Base-by-base conservation (phyloP, 768 basidiomycete species). In the Polyporus arcularius region DNA sequence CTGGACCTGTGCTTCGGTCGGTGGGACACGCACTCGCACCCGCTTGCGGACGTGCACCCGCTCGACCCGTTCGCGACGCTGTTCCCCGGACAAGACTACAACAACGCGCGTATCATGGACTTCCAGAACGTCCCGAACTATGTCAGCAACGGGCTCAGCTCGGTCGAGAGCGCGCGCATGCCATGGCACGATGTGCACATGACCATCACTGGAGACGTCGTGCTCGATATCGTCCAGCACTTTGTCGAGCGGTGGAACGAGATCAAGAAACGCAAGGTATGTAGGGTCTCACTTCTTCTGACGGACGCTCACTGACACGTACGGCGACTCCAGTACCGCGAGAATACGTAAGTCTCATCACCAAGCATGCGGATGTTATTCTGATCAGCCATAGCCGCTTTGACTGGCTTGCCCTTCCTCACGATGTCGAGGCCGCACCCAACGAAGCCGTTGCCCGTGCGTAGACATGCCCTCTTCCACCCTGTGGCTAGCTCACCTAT, bases 171-270 rank as follows among this genome's bases (percentile, higher is more conserved):
- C 14, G 78, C 85, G 1, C 79, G 92, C 62, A 94, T 95, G 94
- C 93, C 96, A 1, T 98, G 96, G 96, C 96, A 98, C 70, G 96
- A 98, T 76, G 93, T 92, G 57, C 94, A 95, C 71, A 90, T 92
- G 88, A 94, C 92, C 4, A 75, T 95, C 26, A 77, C 80, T 14
- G 97, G 89, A 7, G 83, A 92, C 2, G 86, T 83, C 15, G 95
- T 97, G 4, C 79, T 98, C 57, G 97, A 99, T 69, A 84, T 98
- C 18, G 84, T 87, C 14, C 95, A 97, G 73, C 95, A 97, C 77
- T 99, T 96, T 61, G 78, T 89, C 12, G 96, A 98, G 73, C 80
- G 93, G 21, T 94, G 92, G 92, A 94, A 95, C 68, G 91, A 93
- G 68, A 76, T 96, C 63, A 94, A 94, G 81, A 87, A 85, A 69